Conservation (phyloP, 2,329 filamentous ascomycete genomes). For the Trichophyton mentagrophytes region DNA sequence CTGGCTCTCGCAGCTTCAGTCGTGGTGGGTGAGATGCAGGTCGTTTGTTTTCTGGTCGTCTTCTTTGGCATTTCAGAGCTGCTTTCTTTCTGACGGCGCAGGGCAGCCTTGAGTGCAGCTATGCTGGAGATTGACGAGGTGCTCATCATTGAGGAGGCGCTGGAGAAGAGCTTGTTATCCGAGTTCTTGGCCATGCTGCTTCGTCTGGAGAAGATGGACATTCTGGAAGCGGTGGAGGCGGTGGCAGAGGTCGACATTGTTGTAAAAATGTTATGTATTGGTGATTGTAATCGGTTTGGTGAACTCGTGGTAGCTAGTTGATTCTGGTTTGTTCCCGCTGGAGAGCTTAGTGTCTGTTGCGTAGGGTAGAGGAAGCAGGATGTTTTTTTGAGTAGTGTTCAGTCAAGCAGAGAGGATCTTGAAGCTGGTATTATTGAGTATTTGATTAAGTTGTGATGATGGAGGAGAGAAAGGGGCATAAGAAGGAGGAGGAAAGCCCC, state of each 20-base stretch:
- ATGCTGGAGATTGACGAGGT: slow-evolving; percentile 6
- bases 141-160: slow-evolving; percentile 5
- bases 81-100: slow-evolving; percentile 1
- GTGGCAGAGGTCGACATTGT: background rate
- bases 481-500: slow-evolving; percentile 3
- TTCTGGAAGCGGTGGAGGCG: background rate
- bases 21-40: background rate
- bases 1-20: slow-evolving; percentile 7
- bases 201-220: slow-evolving; percentile 1
- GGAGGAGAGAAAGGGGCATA: background rate
- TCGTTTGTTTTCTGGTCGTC: background rate
- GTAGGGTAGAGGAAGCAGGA: background rate
- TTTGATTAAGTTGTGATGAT: background rate
- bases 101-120: slow-evolving; percentile 4
- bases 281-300: background rate
- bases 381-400: background rate
- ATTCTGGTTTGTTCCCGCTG: background rate
- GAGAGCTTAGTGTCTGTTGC: background rate
- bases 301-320: background rate
- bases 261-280: background rate
- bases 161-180: background rate
- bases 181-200: background rate
- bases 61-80: background rate
- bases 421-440: background rate
- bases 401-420: background rate